phyloP scores from a whole-genome alignment of 148 eudicot genomes.

The Silene uniflora region DNA sequence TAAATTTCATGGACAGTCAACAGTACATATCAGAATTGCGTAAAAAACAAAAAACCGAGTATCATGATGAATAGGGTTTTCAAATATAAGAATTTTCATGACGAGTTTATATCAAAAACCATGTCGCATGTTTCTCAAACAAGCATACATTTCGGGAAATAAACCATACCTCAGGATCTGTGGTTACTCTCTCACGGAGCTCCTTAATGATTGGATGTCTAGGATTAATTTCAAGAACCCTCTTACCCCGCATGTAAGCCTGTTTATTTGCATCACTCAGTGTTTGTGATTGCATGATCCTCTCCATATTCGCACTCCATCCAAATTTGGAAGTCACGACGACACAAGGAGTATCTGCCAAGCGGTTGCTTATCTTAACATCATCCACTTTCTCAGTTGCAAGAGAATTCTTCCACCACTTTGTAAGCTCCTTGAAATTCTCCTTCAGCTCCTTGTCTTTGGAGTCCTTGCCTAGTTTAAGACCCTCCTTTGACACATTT shows the following conservation, averaged over 20 bases:
- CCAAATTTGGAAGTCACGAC: constrained; percentile 96
- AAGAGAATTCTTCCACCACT: constrained; percentile 95
- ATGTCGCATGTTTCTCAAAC: neutral
- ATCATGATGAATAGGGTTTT: neutral
- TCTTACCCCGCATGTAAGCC: constrained; percentile 92
- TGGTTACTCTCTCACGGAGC: constrained; percentile 77
- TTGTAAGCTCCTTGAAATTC: constrained; percentile 83
- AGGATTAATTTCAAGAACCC: constrained; percentile 95
- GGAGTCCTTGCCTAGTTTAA: constrained; percentile 81
- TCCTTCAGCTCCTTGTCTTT: constrained; percentile 89
- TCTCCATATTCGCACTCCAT: constrained; percentile 98
- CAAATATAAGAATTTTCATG: too few relatives aligned
- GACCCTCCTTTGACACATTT: constrained; percentile 94
- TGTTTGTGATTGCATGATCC: constrained; percentile 95
- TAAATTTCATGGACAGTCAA: neutral
- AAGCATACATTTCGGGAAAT: neutral
- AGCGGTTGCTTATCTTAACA: constrained; percentile 94
- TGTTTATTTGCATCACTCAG: constrained; percentile 85
- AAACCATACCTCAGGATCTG: constrained; percentile 69
- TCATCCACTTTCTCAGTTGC: constrained; percentile 84
- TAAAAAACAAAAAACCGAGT: neutral
- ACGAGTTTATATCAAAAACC: neutral
- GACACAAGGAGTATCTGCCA: constrained; percentile 94
- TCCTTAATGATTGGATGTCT: constrained; percentile 97
- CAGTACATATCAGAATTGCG: neutral